Evolutionary conservation across 2,329 filamentous ascomycete species (phyloP).

Genomic region (Fusarium gaditjirri): DNA sequence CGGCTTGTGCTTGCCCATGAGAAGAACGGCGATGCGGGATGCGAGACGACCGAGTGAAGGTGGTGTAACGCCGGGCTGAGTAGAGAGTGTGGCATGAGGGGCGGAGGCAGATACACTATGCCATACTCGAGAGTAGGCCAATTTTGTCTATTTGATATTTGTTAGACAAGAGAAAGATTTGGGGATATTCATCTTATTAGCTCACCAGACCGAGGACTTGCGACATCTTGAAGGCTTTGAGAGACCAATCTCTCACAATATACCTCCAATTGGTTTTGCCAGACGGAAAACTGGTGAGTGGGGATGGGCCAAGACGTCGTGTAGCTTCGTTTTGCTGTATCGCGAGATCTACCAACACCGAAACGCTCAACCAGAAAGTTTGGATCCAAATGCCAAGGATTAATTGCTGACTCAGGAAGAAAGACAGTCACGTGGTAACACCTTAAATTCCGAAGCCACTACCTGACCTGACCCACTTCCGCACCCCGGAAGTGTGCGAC

Average conservation of each 20-base stretch:
- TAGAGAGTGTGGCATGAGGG: conserved; percentile 71
- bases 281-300: conserved; percentile 17
- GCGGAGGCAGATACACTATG: conserved; percentile 82
- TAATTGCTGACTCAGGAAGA: conserved; percentile 42
- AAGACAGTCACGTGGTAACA: conserved; percentile 30
- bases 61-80: conserved; percentile 66
- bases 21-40: conserved; percentile 82
- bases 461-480: conserved; percentile 31
- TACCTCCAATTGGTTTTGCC: conserved; percentile 17
- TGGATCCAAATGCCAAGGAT: conserved; percentile 39
- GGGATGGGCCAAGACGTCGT: conserved; percentile 24
- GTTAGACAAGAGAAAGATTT: conserved; percentile 21
- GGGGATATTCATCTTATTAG: conserved; percentile 11
- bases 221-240: conserved; percentile 68
- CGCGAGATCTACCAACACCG: conserved; percentile 29
- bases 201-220: conserved; percentile 80
- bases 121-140: conserved; percentile 97
- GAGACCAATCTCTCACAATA: conserved; percentile 35
- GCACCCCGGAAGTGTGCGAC: conserved; percentile 17
- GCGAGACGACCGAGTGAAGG: conserved; percentile 92
- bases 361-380: conserved; percentile 41
- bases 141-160: conserved; percentile 74
- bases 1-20: conserved; percentile 99
- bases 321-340: conserved; percentile 32
- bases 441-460: conserved; percentile 37